Conservation (phyloP, 2,329 filamentous ascomycete species). For the Didymella exigua region DNA sequence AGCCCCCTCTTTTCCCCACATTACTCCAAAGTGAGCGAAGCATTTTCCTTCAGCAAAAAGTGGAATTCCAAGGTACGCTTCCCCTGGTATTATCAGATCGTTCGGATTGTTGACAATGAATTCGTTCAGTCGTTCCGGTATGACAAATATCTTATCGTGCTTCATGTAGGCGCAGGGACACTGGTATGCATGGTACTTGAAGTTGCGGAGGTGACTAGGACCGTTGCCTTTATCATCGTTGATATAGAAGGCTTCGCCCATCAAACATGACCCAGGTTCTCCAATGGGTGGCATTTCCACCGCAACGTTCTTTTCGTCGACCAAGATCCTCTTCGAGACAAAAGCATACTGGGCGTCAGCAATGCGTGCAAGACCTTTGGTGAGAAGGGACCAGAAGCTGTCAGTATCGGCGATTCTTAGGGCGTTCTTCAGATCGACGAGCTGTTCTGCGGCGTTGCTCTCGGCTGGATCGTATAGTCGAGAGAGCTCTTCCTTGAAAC, state of each 20-base stretch:
- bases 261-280: slow-evolving; percentile 65
- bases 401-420: slow-evolving; percentile 61
- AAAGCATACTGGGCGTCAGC: slow-evolving; percentile 71
- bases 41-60: slow-evolving; percentile 69
- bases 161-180: slow-evolving; percentile 72
- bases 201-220: slow-evolving; percentile 60
- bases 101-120: slow-evolving; percentile 68
- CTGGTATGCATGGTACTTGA: slow-evolving; percentile 68
- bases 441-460: slow-evolving; percentile 64
- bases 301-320: slow-evolving; percentile 62
- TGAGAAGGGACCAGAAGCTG: slow-evolving; percentile 68
- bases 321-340: slow-evolving; percentile 67
- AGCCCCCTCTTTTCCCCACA: slow-evolving; percentile 71
- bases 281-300: slow-evolving; percentile 67
- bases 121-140: slow-evolving; percentile 65
- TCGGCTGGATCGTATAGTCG: slow-evolving; percentile 54
- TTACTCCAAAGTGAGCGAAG: slow-evolving; percentile 72
- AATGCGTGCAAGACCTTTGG: slow-evolving; percentile 68
- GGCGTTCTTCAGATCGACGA: slow-evolving; percentile 64
- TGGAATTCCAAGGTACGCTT: slow-evolving; percentile 71
- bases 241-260: slow-evolving; percentile 70
- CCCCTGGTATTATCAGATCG: slow-evolving; percentile 63
- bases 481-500: slow-evolving; percentile 50
- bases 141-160: slow-evolving; percentile 72
- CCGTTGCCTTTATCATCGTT: slow-evolving; percentile 62